Conservation (phyloP, 2,329 filamentous ascomycete species). For the Phialophora tarda region DNA sequence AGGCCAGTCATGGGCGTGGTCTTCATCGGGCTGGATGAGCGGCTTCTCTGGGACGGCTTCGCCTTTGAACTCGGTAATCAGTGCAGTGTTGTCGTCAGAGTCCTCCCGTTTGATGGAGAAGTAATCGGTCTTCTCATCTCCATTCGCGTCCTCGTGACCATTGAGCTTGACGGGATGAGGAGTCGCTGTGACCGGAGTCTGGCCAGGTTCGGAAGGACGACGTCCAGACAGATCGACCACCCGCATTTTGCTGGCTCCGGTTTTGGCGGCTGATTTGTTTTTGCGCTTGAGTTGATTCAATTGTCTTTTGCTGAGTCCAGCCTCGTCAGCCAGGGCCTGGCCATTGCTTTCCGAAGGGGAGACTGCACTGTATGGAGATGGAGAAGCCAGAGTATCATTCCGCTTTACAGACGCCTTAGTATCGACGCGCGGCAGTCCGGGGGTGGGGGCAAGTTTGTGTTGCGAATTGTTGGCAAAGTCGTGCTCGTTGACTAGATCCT, state of each 20-base stretch:
- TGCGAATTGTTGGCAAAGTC: conserved; percentile 61
- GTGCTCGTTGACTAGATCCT: conserved; percentile 74
- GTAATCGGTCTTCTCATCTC: conserved; percentile 74
- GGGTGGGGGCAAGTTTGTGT: conserved; percentile 49
- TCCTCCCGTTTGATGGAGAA: conserved; percentile 84
- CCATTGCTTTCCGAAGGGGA: conserved; percentile 57
- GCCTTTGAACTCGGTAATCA: conserved; percentile 96
- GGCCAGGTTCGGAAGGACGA: conserved; percentile 65
- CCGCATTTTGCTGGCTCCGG: conserved; percentile 85
- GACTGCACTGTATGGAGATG: conserved; percentile 48
- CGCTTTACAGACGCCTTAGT: conserved; percentile 50
- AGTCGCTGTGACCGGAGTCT: conserved; percentile 56
- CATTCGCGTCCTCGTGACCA: conserved; percentile 63
- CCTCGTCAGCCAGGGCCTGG: conserved; percentile 61
- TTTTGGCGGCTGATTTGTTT: conserved; percentile 85
- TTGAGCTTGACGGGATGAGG: conserved; percentile 67
- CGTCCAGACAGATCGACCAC: conserved; percentile 84
- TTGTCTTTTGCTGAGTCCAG: conserved; percentile 85
- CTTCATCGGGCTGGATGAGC: conserved; percentile 77
- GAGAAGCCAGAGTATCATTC: conserved; percentile 53
- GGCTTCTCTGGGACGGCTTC: conserved; percentile 80
- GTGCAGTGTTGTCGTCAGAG: conserved; percentile 85
- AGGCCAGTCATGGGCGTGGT: conserved; percentile 86
- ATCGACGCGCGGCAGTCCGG: conserved; percentile 57
- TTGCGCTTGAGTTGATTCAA: conserved; percentile 94